Percentiles rank a stretch among this genome's conserved stretches.
phyloP scores from a whole-genome alignment of 768 basidiomycete species.

The Flagelloscypha sp. region DNA sequence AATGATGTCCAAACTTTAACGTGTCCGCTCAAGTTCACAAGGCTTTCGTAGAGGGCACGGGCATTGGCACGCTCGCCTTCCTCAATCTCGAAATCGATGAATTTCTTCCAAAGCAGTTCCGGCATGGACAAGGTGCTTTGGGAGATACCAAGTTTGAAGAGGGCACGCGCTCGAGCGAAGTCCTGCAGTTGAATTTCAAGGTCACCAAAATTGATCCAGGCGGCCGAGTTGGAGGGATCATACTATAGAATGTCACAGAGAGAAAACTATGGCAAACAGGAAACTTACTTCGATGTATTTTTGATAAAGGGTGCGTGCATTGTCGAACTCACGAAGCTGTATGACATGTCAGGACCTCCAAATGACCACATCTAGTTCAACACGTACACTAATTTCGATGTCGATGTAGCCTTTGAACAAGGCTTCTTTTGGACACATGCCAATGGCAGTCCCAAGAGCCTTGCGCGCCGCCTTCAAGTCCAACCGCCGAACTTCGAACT shows the following conservation, averaged over 20 bases:
- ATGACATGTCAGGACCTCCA: slow-evolving; percentile 7
- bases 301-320: slow-evolving; percentile 84
- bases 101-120: slow-evolving; percentile 89
- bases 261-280: background rate
- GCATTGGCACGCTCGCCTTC: slow-evolving; percentile 87
- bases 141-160: slow-evolving; percentile 85
- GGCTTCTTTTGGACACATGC: slow-evolving; percentile 93
- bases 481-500: slow-evolving; percentile 82
- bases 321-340: slow-evolving; percentile 90
- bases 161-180: slow-evolving; percentile 80
- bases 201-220: slow-evolving; percentile 96
- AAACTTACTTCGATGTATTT: slow-evolving; percentile 81
- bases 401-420: slow-evolving; percentile 96
- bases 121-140: slow-evolving; percentile 90
- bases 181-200: slow-evolving; percentile 85
- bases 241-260: slow-evolving; percentile 33
- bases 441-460: slow-evolving; percentile 82
- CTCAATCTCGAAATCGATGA: slow-evolving; percentile 93
- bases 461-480: slow-evolving; percentile 82
- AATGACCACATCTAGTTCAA: background rate
- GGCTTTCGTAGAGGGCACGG: slow-evolving; percentile 80
- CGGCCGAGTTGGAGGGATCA: slow-evolving; percentile 83
- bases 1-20: slow-evolving; percentile 97
- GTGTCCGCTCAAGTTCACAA: slow-evolving; percentile 80
- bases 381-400: slow-evolving; percentile 75